Conservation (phyloP, 2,329 filamentous ascomycete species). For the Graphiopsis chlorocephala region DNA sequence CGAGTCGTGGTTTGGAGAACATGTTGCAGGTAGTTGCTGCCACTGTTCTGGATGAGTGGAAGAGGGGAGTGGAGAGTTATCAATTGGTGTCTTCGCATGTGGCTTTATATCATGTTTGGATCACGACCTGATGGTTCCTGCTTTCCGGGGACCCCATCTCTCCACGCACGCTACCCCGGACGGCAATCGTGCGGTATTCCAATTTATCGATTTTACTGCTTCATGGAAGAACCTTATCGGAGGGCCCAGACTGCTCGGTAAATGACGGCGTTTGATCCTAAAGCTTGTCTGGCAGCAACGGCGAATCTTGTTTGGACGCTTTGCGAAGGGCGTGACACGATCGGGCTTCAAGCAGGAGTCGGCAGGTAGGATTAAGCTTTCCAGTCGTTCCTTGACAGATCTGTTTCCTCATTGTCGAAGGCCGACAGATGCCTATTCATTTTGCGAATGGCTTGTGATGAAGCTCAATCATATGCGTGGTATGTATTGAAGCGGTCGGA, state of each 20-base stretch:
- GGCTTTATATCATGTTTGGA: background rate
- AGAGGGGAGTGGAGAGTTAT: background rate
- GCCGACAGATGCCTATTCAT: background rate
- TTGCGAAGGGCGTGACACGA: background rate
- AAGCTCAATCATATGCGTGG: background rate
- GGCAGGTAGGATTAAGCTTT: background rate
- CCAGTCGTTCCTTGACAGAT: background rate
- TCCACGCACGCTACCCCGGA: background rate
- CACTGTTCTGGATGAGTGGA: background rate
- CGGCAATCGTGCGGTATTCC: background rate
- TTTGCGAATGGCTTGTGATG: background rate
- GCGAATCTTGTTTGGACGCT: background rate
- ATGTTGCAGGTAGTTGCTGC: background rate
- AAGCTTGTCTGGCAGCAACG: background rate
- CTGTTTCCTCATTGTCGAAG: background rate
- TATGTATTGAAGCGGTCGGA: background rate
- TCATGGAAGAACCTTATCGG: background rate
- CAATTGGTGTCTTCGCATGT: background rate
- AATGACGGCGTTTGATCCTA: background rate
- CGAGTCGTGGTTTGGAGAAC: slow-evolving; percentile 25
- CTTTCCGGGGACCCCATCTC: background rate
- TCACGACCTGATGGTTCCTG: background rate
- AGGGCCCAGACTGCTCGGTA: background rate
- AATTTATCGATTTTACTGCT: background rate
- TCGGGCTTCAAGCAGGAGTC: background rate